Conservation (phyloP, 1,284 basidiomycete genomes). For the Trichosporon coremiiforme region DNA sequence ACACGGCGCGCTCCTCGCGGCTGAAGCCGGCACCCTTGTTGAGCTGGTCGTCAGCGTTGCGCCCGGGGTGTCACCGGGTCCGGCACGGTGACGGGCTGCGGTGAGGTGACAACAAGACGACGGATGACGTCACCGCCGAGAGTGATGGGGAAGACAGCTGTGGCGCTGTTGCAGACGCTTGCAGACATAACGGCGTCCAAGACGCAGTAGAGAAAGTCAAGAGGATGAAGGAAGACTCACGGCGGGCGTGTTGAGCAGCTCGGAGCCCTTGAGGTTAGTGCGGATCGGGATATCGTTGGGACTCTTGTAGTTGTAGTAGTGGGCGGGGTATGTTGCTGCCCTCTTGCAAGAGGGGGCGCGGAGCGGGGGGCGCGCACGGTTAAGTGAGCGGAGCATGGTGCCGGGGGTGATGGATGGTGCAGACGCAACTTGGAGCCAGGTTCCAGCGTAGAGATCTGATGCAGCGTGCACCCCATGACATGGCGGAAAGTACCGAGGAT, state of each 20-base stretch:
- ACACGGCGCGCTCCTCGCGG: constrained; percentile 65
- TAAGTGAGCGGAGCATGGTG: background rate
- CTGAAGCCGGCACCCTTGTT: constrained; percentile 71
- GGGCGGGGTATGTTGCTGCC: background rate
- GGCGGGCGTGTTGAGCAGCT: constrained; percentile 49
- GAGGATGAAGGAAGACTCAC: constrained; percentile 33
- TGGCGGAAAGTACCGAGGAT: background rate
- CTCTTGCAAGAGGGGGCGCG: background rate
- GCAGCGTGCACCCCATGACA: background rate
- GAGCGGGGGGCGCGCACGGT: background rate
- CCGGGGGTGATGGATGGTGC: background rate
- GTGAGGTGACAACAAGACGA: background rate
- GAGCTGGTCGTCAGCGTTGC: constrained; percentile 32
- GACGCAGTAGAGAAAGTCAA: background rate
- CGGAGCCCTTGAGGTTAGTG: constrained; percentile 37
- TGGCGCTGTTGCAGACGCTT: background rate
- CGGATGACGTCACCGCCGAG: constrained; percentile 7
- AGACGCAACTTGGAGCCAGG: background rate
- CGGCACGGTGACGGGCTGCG: background rate
- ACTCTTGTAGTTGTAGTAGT: constrained; percentile 28
- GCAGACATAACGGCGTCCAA: background rate
- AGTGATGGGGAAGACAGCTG: background rate
- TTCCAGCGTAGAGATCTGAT: too few species aligned
- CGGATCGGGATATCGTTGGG: constrained; percentile 48
- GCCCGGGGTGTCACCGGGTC: background rate